Base-by-base conservation (phyloP, 129 eudicot species). In the Flaveria trinervia region DNA sequence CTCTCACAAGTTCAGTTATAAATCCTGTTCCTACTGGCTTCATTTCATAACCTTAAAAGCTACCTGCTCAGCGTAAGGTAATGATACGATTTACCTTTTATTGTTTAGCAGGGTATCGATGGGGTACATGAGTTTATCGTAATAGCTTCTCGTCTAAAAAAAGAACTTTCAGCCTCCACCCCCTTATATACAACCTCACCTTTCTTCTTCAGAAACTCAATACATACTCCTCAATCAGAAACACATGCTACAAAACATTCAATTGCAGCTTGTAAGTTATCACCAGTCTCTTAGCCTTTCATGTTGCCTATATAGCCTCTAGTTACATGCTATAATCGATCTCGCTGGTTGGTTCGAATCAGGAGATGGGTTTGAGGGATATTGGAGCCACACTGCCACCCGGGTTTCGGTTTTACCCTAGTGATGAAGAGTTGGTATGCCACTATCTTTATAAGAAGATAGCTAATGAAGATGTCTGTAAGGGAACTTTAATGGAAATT, bases 361-460 rank as follows among this genome's bases (percentile, higher is more conserved):
- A 1, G 44, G 17, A 62, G 50, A 93, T 90, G 97, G 98, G 91
- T 26, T 82, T 93, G 75, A 86, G 91, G 72, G 98, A 90, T 65
- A 88, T 93, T 60, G 98, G 97, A 90, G 89, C 90, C 11, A 77
- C 88, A 49, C 89, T 93, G 30, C 98, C 98, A 51, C 97, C 98
- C 5, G 98, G 98, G 51, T 93, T 90, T 83, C 86, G 96, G 84
- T 93, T 93, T 80, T 88, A 82, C 44, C 98, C 98, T 0, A 93
- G 91, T 79, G 98, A 93, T 82, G 97, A 93, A 77, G 98, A 93
- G 68, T 81, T 93, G 59, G 89, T 93, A 28, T 88, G 93, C 80
- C 97, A 93, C 87, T 93, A 93, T 84, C 92, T 93, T 51, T 83
- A 73, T 79, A 90, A 90, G 55, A 93, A 93, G 86, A 81, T 89